phyloP scores from a whole-genome alignment of 257 asterid genomes.

The Eucommia ulmoides region DNA sequence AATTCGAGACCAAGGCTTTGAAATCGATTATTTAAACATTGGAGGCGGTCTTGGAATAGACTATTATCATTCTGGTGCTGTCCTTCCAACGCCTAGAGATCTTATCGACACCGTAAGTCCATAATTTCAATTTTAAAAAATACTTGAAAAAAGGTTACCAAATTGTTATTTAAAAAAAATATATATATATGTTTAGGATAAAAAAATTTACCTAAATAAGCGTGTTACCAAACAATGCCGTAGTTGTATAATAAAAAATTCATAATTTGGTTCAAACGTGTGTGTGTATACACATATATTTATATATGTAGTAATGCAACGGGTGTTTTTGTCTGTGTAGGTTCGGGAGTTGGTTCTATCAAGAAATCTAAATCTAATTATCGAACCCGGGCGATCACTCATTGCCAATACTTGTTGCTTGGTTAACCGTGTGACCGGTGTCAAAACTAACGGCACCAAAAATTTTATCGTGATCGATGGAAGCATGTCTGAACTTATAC shows the following conservation, averaged over 20 bases:
- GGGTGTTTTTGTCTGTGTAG: no score
- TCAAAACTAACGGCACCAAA: slow-evolving; percentile 84
- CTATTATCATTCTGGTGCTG: slow-evolving; percentile 79
- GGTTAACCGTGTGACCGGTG: slow-evolving; percentile 85
- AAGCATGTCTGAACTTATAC: slow-evolving; percentile 94
- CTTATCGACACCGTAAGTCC: slow-evolving; percentile 80
- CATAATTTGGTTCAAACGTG: no score
- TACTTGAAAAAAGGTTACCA: no score
- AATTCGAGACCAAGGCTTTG: slow-evolving; percentile 89
- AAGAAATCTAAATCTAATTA: slow-evolving; percentile 72
- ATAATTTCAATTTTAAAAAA: no score
- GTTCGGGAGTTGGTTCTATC: slow-evolving; percentile 79
- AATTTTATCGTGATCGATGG: slow-evolving; percentile 89
- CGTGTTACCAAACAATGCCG: no score
- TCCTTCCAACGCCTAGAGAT: slow-evolving; percentile 86
- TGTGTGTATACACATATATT: no score
- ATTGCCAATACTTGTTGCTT: slow-evolving; percentile 95
- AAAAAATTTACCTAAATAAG: no score
- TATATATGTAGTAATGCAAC: no score
- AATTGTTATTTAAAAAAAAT: no score
- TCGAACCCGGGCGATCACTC: slow-evolving; percentile 90
- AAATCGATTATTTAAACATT: slow-evolving; percentile 68
- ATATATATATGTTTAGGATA: no score
- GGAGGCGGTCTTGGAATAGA: slow-evolving; percentile 99
- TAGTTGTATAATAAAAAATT: no score